phyloP scores from a whole-genome alignment of 2,329 filamentous ascomycete species.

The Penicillium sp. region DNA sequence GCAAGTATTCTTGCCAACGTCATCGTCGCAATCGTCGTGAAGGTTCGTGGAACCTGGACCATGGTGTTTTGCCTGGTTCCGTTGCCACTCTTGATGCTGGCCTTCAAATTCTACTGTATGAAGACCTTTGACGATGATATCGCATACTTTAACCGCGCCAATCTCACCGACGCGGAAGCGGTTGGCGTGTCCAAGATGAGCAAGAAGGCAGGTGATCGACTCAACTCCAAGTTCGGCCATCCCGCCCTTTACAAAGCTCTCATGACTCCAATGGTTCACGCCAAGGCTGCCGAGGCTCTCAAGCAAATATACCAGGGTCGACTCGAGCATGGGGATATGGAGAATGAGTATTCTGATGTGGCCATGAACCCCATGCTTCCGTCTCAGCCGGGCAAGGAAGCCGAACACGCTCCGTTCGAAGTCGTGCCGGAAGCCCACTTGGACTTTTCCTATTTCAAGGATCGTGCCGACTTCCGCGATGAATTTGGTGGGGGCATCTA shows the following conservation, averaged over 20 bases:
- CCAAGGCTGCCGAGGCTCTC: conserved; percentile 79
- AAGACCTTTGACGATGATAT: conserved; percentile 70
- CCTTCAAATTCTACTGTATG: conserved; percentile 82
- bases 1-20: conserved; percentile 71
- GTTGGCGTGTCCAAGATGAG: conserved; percentile 30
- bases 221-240: conserved; percentile 73
- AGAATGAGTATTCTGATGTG: conserved; percentile 62
- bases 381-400: conserved; percentile 50
- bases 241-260: conserved; percentile 83
- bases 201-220: conserved; percentile 52
- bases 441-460: conserved; percentile 88
- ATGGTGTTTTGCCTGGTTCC: conserved; percentile 68
- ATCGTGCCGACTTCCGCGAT: conserved; percentile 78
- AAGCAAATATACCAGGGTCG: conserved; percentile 82
- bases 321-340: conserved; percentile 48
- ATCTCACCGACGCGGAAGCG: conserved; percentile 48
- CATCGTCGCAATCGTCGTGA: conserved; percentile 69
- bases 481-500: conserved; percentile 71
- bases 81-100: conserved; percentile 68
- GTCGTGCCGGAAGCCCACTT: conserved; percentile 79
- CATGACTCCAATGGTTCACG: conserved; percentile 91
- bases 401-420: conserved; percentile 68
- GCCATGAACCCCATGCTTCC: conserved; percentile 71
- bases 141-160: conserved; percentile 69
- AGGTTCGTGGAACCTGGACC: conserved; percentile 58